Conservation (phyloP, 148 eudicot genomes). For the Rhododendron williamsianum region DNA sequence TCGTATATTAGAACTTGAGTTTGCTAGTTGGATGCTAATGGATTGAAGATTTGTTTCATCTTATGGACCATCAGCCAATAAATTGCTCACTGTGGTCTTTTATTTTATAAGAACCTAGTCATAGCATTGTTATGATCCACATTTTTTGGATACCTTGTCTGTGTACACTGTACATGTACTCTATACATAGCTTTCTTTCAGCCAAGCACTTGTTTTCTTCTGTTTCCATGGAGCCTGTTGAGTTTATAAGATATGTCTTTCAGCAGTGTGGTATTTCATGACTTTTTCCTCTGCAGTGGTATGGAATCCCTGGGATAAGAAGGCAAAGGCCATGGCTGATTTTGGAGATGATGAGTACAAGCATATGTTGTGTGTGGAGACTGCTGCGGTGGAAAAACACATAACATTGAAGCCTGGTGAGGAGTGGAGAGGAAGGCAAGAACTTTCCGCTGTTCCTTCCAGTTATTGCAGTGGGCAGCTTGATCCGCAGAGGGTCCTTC, state of each 20-base stretch:
- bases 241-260: background rate
- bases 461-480: slow-evolving; percentile 84
- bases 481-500: slow-evolving; percentile 66
- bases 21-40: background rate
- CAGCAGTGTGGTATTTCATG: background rate
- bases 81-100: background rate
- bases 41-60: background rate
- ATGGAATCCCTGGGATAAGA: slow-evolving; percentile 96
- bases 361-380: slow-evolving; percentile 80
- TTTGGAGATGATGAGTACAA: slow-evolving; percentile 82
- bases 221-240: background rate
- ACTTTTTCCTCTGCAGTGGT: slow-evolving; percentile 43
- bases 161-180: background rate
- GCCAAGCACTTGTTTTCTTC: background rate
- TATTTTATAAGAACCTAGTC: background rate
- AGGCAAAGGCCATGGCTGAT: slow-evolving; percentile 74
- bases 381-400: slow-evolving; percentile 79
- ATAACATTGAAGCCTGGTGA: slow-evolving; percentile 82
- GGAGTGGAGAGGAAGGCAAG: slow-evolving; percentile 85
- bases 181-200: background rate
- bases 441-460: slow-evolving; percentile 75
- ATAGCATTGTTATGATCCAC: background rate
- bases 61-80: background rate
- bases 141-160: background rate
- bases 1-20: background rate